Evolutionary conservation across 2,329 filamentous ascomycete species (phyloP), one percentile per base, ranked within the genome.

Genomic region (Colletotrichum euphorbiae): DNA sequence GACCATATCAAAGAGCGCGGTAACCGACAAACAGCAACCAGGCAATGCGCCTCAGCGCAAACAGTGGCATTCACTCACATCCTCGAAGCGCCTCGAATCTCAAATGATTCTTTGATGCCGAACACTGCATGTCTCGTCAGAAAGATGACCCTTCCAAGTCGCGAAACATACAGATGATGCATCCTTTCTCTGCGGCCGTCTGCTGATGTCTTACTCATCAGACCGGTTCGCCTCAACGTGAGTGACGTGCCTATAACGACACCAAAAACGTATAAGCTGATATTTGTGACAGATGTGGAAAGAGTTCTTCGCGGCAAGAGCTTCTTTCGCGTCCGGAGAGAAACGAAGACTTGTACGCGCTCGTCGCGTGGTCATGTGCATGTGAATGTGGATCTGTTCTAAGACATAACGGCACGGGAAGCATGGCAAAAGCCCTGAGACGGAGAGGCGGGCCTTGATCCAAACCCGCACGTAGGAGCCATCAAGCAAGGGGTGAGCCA

Each of bases 321-420:
- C 6, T 19, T 15, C 46, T 52, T 15, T 15, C 36, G 58, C 46
- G 9, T 51, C n/a, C 15, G 48, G 28, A 19, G 31, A 8, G 9
- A 17, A 15, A 51, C 6, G 13, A 31, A 13, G 15, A 51, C 31
- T 61, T 31, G 36, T 52, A 19, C 46, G 58, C 31, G 58, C 33
- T n/a, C 46, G 38, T 24, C 58, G 46, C 58, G 58, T 61, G 45
- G 58, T 61, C 58, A 43, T 19, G 38, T 52, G 58, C 58, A 43
- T 42, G 48, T 61, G 58, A 42, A 43, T 50, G 56, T 19, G 58
- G 31, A 43, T 31, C 31, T 52, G 38, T 61, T 52, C n/a, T 61
- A 15, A 61, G 58, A 61, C 58, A 61, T 11, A 40, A 28, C 19
- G 21, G 24, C 52, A 42, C 4, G 24, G 43, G 7, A n/a, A 43